Conservation (phyloP, 495 filamentous ascomycete genomes). For the Penicillium canescens region DNA sequence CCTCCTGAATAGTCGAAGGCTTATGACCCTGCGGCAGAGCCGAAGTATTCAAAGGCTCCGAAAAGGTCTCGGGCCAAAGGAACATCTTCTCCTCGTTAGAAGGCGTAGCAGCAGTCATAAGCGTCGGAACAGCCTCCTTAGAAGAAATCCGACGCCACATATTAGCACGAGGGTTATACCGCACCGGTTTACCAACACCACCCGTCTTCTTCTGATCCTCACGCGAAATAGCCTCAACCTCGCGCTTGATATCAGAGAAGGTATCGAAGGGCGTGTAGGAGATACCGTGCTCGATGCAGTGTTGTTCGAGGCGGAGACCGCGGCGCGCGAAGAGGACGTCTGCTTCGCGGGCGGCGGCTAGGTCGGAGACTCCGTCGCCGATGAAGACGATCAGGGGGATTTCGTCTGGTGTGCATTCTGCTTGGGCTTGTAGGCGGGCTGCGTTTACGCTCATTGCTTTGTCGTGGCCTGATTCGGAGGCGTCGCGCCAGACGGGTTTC, state of each 20-base stretch:
- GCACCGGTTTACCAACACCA: constrained; percentile 59
- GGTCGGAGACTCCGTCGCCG: constrained; percentile 76
- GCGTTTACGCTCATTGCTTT: constrained; percentile 67
- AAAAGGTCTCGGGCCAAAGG: constrained; percentile 64
- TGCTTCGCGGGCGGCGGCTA: constrained; percentile 70
- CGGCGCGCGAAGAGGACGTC: constrained; percentile 75
- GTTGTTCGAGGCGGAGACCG: constrained; percentile 69
- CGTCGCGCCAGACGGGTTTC: constrained; percentile 73
- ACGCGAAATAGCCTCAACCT: constrained; percentile 58
- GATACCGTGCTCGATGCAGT: constrained; percentile 66
- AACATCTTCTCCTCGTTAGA: constrained; percentile 64
- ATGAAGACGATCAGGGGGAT: constrained; percentile 76
- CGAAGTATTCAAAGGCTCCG: constrained; percentile 24
- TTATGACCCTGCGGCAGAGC: constrained; percentile 11
- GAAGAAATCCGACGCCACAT: constrained; percentile 68
- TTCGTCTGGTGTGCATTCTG: constrained; percentile 56
- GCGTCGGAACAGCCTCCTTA: constrained; percentile 57
- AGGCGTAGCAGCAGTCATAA: constrained; percentile 55
- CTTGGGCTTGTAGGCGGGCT: constrained; percentile 53
- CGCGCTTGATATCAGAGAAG: constrained; percentile 66
- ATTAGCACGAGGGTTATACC: constrained; percentile 72
- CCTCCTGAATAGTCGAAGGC: constrained; percentile 26
- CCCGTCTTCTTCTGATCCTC: constrained; percentile 66
- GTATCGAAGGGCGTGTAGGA: constrained; percentile 65
- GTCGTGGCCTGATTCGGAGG: constrained; percentile 68